Base-by-base conservation (phyloP, 768 basidiomycete genomes). In the Cystofilobasidium macerans region DNA sequence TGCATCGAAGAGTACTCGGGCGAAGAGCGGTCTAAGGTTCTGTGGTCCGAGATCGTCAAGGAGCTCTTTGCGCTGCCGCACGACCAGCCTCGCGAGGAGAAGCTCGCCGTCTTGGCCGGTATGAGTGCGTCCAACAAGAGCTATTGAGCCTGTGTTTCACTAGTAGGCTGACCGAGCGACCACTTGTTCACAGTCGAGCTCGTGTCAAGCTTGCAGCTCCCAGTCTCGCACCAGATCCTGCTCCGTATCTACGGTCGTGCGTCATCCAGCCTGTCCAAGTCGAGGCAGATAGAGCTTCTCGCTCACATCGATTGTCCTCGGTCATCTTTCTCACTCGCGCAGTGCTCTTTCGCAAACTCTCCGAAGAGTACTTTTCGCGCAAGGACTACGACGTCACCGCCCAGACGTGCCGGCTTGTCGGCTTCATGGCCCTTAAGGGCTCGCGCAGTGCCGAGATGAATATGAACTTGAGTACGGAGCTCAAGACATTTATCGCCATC, bases 21-120 rank as follows among this genome's bases (percentile, higher is more conserved):
- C 26, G 60, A 66, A 43, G 64, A 62, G 48, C 40, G 69, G 14
- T 57, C 61, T 26, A 65, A 66, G 61, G 35, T 57, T 14, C 64
- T 70, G 4, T 72, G 70, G 69, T 86, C 89, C 69, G 84, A 83
- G 64, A 86, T 93, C 71, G 90, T 85, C 73, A 81, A 83, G 69
- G 79, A 84, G 42, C 78, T 93, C 61, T 89, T 90, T 73, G 86
- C 87, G 70, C 81, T 91, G 53, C 85, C 88, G 65, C 89, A 92
- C 73, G 88, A 87, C 71, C 84, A 85, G 73, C 85, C 84, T 72
- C 82, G 80, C 60, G 79, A 81, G 28, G 90, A 93, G 75, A 87
- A 88, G 69, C 82, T 91, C 62, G 93, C 90, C 18, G 92, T 90
- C 38, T 78, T 97, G 38, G 76, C 86, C 62, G 92, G 91, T 28